Conservation (phyloP, 441 rosid genomes). For the Gossypium trilobum region DNA sequence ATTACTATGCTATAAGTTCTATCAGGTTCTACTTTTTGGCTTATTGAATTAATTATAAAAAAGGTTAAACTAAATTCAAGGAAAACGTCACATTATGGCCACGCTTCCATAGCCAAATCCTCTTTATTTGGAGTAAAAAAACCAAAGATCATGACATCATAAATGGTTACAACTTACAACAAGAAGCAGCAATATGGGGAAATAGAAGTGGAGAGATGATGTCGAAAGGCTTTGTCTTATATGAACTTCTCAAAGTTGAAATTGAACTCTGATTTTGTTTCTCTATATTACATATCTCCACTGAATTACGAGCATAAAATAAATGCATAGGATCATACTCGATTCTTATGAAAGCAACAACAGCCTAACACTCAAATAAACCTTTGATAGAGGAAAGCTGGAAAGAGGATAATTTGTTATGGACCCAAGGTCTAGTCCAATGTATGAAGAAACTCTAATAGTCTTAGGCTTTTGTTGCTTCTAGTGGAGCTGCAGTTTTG, state of each 20-base stretch:
- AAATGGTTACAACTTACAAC: neutral
- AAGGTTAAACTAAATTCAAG: neutral
- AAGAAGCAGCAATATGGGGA: neutral
- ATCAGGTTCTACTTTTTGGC: neutral
- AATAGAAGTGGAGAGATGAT: neutral
- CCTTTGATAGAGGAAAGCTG: neutral
- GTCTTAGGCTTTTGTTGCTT: conserved; percentile 55
- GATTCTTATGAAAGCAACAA: conserved; percentile 13
- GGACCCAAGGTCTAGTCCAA: neutral
- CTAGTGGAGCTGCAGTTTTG: conserved; percentile 44
- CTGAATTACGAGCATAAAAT: conserved; percentile 22
- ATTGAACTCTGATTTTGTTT: conserved; percentile 28
- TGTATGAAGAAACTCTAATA: neutral
- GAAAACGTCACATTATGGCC: neutral
- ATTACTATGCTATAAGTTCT: neutral
- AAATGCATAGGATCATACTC: conserved; percentile 21
- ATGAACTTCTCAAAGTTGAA: conserved; percentile 18
- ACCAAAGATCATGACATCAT: neutral
- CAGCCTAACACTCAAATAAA: conserved; percentile 21
- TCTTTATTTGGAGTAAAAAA: neutral
- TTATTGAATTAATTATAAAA: neutral
- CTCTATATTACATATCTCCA: conserved; percentile 34
- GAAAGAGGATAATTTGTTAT: neutral
- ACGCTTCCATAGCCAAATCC: neutral
- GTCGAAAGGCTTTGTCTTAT: conserved; percentile 3